Percentiles rank a stretch among this genome's conserved stretches.
Conservation (phyloP, 1,284 basidiomycete species). For the Rhodotorula sp. region DNA sequence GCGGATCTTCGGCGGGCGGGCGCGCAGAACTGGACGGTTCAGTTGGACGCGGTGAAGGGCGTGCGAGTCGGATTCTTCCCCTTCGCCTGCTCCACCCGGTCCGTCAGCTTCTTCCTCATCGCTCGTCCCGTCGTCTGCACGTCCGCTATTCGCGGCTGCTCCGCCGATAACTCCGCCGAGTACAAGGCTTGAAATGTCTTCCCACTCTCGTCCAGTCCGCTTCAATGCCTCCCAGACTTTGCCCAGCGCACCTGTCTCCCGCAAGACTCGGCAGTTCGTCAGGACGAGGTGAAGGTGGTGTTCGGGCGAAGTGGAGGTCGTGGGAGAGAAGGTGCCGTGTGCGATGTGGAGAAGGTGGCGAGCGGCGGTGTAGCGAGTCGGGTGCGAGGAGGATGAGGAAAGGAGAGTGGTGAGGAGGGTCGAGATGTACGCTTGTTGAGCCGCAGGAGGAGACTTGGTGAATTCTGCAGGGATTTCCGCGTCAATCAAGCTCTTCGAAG, state of each 20-base stretch:
- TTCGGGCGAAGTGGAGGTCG: slow-evolving; percentile 76
- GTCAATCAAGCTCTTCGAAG: not conserved
- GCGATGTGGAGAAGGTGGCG: slow-evolving; percentile 81
- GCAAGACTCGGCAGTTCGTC: slow-evolving; percentile 84
- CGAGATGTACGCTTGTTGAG: slow-evolving; percentile 58
- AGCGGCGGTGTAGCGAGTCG: slow-evolving; percentile 72
- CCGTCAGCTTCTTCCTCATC: too few species aligned
- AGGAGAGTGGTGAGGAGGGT: slow-evolving; percentile 78
- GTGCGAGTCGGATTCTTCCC: not conserved
- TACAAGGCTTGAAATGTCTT: slow-evolving; percentile 59
- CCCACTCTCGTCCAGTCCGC: slow-evolving; percentile 84
- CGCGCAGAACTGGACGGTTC: too few species aligned
- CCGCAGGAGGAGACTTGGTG: not conserved
- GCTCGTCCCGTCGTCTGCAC: too few species aligned
- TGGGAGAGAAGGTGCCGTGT: slow-evolving; percentile 82
- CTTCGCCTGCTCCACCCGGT: not conserved
- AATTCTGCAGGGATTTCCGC: slow-evolving; percentile 20
- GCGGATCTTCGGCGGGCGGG: not conserved
- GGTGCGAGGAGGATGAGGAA: slow-evolving; percentile 66
- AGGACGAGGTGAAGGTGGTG: slow-evolving; percentile 95
- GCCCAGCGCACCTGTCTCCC: slow-evolving; percentile 77
- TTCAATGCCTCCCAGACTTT: slow-evolving; percentile 84
- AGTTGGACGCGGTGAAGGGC: not conserved
- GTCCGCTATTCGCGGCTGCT: too few species aligned
- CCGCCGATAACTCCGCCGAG: too few species aligned